Base-by-base conservation (phyloP, 2,329 filamentous ascomycete species). In the Trichoderma arundinaceum region DNA sequence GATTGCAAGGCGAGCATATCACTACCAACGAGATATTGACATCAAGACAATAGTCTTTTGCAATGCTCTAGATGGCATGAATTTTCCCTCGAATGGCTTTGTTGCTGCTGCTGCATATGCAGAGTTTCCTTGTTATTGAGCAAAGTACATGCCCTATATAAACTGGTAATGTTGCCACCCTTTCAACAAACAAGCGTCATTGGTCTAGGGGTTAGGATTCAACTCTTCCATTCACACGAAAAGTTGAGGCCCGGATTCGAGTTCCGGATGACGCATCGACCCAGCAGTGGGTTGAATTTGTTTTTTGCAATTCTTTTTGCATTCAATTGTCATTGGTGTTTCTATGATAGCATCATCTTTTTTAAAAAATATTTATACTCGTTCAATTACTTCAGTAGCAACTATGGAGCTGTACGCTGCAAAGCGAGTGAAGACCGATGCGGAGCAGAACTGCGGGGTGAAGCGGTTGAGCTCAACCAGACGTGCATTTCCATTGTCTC, bases 181-280 rank as follows among this genome's bases (percentile, higher is more conserved):
- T 12, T 3, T 0, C 39, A 63, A 63, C 17, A 38, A 62, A 8
- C n/a, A 62, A 54, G 69, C 69, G 69, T 71, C 69, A 68, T 71
- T 71, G 69, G 69, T 71, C 69, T 71, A 71, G 68, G 68, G 69
- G 69, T 71, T 71, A 71, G 69, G 69, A 71, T 71, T 71, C 69
- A 71, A 71, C 69, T 71, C 69, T 71, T 71, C 69, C 69, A 66
- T 66, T 59, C 12, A 48, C 52, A 66, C 19, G 64, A 46, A 70
- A 71, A 71, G 69, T 71, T 71, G 69, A 71, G 69, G 71, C 71
- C 68, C 69, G 69, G 69, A 71, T 71, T 71, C 69, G 69, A 71
- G 67, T 71, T 71, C 69, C 69, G 69, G 69, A 71, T 68, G 69
- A 71, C 68, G 69, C 69, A 71, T 17, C 51, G n/a, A 1, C 12